Evolutionary conservation across 495 filamentous ascomycete species (phyloP), one percentile per base, ranked within the genome.

Genomic region (Chaetomidium leptoderma): DNA sequence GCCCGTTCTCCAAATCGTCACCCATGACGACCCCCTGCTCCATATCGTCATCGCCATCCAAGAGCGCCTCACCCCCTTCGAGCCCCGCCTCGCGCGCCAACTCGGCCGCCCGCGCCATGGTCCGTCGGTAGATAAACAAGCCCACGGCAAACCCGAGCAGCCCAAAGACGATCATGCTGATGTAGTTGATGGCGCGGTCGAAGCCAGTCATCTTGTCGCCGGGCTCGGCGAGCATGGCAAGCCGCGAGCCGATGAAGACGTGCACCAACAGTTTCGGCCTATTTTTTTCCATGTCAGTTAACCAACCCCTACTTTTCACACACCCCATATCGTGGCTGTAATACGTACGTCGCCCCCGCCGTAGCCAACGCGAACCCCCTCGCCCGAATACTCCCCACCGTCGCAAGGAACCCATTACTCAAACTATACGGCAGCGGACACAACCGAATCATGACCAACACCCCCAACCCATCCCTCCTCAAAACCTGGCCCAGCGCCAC

Each of bases 381-480:
- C 16, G 87, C 86, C 47, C 84, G 78, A 7, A 98, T 89, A 7
- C 90, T 95, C 2, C 89, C 91, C 61, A 98, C 91, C 2, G 92
- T 97, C 19, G 90, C 89, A 27, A 98, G 83, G 23, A 93, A 95
- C 19, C 91, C 93, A 65, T 98, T 98, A 64, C 88, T 91, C 55
- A 97, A 75, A 23, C 89, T 92, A 68, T 95, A 98, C n/a, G 93
- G 93, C 58, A 97, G 70, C 23, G 93, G 93, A 58, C 93, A 97
- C 35, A 97, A 75, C 29, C 93, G 80, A 55, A 98, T 95, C 89
- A 96, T 96, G 62, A 87, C 85, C 30, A 98, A 78, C 17, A 97
- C 78, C 60, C 91, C 89, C 37, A 98, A 68, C 0, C 93, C 95
- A 67, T 98, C 93, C 63, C 90, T 85, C 40, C 86, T 80, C 26